Percentiles rank a stretch among this genome's conserved stretches.
These are phyloP conservation scores for Cladosporium sp. DNA, from an alignment of 2,329 filamentous ascomycete species.

Conservation along the genomic window DNA sequence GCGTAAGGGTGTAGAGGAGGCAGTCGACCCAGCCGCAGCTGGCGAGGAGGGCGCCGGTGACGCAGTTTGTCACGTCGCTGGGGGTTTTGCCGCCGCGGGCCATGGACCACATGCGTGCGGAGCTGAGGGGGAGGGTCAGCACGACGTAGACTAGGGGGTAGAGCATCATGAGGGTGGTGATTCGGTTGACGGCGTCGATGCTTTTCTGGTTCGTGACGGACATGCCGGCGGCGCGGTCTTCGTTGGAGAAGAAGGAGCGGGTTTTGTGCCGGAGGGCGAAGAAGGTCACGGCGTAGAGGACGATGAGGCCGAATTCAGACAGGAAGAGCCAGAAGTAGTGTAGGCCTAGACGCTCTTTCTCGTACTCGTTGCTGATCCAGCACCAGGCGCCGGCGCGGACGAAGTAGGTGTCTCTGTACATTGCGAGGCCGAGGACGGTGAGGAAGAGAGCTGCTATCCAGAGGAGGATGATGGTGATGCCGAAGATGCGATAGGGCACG, in stretches of 20 bases:
- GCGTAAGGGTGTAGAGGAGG: slow-evolving; percentile 53
- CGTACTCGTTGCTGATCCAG: slow-evolving; percentile 57
- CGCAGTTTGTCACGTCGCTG: slow-evolving; percentile 43
- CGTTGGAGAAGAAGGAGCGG: slow-evolving; percentile 17
- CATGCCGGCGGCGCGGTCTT: slow-evolving; percentile 9
- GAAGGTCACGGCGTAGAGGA: slow-evolving; percentile 43
- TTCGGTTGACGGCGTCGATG: slow-evolving; percentile 31
- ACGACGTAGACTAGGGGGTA: slow-evolving; percentile 66
- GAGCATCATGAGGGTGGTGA: slow-evolving; percentile 56
- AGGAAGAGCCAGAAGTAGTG: slow-evolving; percentile 64
- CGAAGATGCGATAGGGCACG: slow-evolving; percentile 49
- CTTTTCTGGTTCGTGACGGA: slow-evolving; percentile 21
- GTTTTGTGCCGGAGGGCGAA: slow-evolving; percentile 27
- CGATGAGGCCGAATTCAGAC: slow-evolving; percentile 48
- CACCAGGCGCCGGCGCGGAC: slow-evolving; percentile 65
- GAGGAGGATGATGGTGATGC: slow-evolving; percentile 41
- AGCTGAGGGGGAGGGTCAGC: slow-evolving; percentile 62
- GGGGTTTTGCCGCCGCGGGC: slow-evolving; percentile 37
- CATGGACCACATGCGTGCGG: slow-evolving; percentile 61
- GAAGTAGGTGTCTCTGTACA: slow-evolving; percentile 47
- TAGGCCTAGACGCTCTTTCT: slow-evolving; percentile 52
- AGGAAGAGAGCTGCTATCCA: slow-evolving; percentile 60
- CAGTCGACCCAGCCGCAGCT: slow-evolving; percentile 57
- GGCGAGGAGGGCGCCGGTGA: slow-evolving; percentile 53
- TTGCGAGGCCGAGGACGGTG: slow-evolving; percentile 47